Conservation (phyloP, 2,329 filamentous ascomycete species). For the Cyphellophora attinorum region DNA sequence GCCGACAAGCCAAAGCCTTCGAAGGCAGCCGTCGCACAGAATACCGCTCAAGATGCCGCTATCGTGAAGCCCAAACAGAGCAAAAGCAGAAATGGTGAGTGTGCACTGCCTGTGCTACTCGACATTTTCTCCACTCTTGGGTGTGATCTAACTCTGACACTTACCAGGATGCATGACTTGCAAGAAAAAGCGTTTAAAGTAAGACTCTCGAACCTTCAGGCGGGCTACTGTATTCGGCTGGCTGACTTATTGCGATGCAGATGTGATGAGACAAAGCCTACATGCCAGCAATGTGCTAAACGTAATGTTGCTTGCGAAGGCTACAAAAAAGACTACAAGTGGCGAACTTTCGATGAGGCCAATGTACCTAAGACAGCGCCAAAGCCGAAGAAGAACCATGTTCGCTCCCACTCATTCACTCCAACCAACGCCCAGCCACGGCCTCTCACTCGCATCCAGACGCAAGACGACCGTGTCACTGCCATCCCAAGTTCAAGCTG, state of each 20-base stretch:
- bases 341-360: conserved; percentile 59
- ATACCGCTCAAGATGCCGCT: conserved; percentile 21
- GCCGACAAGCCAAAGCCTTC: conserved; percentile 21
- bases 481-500: too few species aligned
- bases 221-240: too few species aligned
- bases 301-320: conserved; percentile 58
- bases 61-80: conserved; percentile 59
- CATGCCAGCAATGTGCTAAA: conserved; percentile 56
- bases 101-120: conserved; percentile 1
- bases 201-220: too few species aligned
- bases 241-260: too few species aligned
- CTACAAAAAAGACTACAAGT: conserved; percentile 69
- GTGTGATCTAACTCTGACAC: conserved; percentile 12
- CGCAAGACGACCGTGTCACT: too few species aligned
- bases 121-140: not conserved
- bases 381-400: conserved; percentile 33
- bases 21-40: conserved; percentile 16
- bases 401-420: conserved; percentile 17
- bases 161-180: conserved; percentile 59
- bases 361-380: conserved; percentile 28
- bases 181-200: conserved; percentile 62
- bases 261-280: conserved; percentile 63
- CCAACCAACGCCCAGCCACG: conserved; percentile 22
- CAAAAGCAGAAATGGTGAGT: conserved; percentile 65
- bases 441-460: too few species aligned